A percentile compares a stretch with the other conserved stretches of the same genome.
These are phyloP conservation scores for Podaxis sp. DNA, from an alignment of 768 basidiomycete species.

Conservation along the genomic window DNA sequence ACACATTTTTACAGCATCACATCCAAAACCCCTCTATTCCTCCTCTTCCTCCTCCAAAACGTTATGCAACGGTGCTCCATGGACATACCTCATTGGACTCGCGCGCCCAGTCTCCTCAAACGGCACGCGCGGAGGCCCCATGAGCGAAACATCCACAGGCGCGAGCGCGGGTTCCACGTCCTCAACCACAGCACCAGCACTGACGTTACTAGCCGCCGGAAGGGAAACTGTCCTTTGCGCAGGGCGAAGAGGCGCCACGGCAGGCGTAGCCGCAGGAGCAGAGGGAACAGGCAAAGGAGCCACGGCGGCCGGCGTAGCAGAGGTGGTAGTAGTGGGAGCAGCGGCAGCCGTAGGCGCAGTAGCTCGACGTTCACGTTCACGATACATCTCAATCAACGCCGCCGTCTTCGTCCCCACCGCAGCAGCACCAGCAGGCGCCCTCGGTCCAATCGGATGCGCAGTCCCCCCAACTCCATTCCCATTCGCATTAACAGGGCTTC, in stretches of 20 bases:
- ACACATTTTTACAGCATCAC: no score
- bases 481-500: neutral
- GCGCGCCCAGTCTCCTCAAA: conserved; percentile 53
- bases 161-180: neutral
- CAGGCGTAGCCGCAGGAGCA: conserved; percentile 26
- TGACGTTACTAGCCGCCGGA: neutral
- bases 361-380: conserved; percentile 61
- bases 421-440: conserved; percentile 7
- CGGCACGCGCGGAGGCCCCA: conserved; percentile 26
- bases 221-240: conserved; percentile 16
- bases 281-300: conserved; percentile 39
- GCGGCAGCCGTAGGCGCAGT: conserved; percentile 23
- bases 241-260: conserved; percentile 27
- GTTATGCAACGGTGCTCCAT: conserved; percentile 85
- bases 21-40: conserved; percentile 29
- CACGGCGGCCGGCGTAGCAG: conserved; percentile 31
- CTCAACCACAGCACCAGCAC: neutral
- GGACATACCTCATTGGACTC: conserved; percentile 74
- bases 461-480: conserved; percentile 16
- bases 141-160: neutral
- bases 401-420: conserved; percentile 54
- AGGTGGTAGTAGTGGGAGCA: conserved; percentile 25
- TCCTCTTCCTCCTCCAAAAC: conserved; percentile 84
- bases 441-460: conserved; percentile 24
- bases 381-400: conserved; percentile 83